Evolutionary conservation across 179 eudicot genomes (phyloP).

Genomic region (Actinidia chinensis): DNA sequence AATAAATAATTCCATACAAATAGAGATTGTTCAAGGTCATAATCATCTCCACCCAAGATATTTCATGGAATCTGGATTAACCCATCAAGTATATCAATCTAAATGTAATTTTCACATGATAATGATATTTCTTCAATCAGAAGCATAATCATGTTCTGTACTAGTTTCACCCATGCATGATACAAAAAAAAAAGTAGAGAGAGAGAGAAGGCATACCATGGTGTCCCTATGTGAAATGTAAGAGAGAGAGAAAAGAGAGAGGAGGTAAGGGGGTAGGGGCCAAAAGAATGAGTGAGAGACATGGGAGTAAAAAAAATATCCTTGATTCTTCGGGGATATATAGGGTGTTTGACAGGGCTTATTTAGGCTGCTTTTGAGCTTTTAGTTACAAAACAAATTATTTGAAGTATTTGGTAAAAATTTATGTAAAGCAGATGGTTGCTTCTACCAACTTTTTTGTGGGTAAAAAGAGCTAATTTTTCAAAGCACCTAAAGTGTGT

Average conservation of each 20-base stretch:
- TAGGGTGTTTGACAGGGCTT: neutral
- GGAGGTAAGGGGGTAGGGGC: slow-evolving; percentile 11
- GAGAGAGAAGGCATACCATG: slow-evolving; percentile 5
- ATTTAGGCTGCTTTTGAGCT: too few species aligned
- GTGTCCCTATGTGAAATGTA: neutral
- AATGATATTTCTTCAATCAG: neutral
- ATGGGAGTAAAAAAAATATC: slow-evolving; percentile 12
- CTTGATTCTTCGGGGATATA: slow-evolving; percentile 8
- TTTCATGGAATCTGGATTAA: neutral
- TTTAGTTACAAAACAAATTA: too few species aligned
- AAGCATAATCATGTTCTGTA: neutral
- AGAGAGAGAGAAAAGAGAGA: neutral
- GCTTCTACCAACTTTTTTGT: too few species aligned
- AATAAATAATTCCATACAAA: neutral
- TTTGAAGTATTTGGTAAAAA: too few species aligned
- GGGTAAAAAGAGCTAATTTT: too few species aligned
- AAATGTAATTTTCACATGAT: neutral
- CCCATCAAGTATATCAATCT: neutral
- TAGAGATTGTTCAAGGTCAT: neutral
- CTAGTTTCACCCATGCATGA: neutral
- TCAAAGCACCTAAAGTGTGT: too few species aligned
- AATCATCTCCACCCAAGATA: neutral
- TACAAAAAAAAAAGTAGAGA: neutral
- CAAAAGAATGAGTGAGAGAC: slow-evolving; percentile 13
- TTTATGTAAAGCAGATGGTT: too few species aligned